Base-by-base conservation (phyloP, 163 green algal species). In the Scenedesmus sp. region DNA sequence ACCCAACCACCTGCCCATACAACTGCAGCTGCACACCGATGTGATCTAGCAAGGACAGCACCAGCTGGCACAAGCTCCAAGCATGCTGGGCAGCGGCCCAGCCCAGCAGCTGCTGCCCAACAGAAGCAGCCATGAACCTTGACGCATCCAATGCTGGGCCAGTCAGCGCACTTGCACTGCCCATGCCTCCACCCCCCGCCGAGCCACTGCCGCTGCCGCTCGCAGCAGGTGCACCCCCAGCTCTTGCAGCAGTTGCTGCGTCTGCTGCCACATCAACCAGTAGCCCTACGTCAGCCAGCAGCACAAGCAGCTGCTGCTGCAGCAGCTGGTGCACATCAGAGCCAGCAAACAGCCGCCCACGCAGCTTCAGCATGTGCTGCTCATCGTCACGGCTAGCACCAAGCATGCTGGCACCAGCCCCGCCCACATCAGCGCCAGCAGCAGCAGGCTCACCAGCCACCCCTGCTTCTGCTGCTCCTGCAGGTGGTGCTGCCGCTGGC, bases 241-340 rank as follows among this genome's bases (percentile, higher is more conserved):
- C 30, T 78, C 33, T 18, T 56, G 46, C 81, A 20, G 51, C 81
- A 40, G 53, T 37, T 59, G 4, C 83, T 42, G 83, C 37, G 7
- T 15, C 82, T 53, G 82, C 82, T 79, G 49, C n/a, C 24, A 3
- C 78, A 37, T n/a, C 40, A 40, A 33, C 51, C 22, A 18, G 37
- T 37, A 90, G 43, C 5, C 85, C 85, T 2, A 90, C 15, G 37
- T 90, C 85, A 53, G 85, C 40, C 12, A 90, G 5, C n/a, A 90
- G 22, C 30, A 72, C 44, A 7, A 85, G 49, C 30, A 85, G 65
- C 85, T 90, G 85, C 44, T 76, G 44, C 70, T 73, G 42, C 70
- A 84, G 72, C n/a, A 90, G 72, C 72, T 73, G 46, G 76, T 84
- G 70, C 35, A 90, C 85, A 40, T 90, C 85, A 46, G 35, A 49